These are phyloP conservation scores for Diplodia corticola DNA, from an alignment of 2,329 filamentous ascomycete genomes.

Conservation along the genomic window DNA sequence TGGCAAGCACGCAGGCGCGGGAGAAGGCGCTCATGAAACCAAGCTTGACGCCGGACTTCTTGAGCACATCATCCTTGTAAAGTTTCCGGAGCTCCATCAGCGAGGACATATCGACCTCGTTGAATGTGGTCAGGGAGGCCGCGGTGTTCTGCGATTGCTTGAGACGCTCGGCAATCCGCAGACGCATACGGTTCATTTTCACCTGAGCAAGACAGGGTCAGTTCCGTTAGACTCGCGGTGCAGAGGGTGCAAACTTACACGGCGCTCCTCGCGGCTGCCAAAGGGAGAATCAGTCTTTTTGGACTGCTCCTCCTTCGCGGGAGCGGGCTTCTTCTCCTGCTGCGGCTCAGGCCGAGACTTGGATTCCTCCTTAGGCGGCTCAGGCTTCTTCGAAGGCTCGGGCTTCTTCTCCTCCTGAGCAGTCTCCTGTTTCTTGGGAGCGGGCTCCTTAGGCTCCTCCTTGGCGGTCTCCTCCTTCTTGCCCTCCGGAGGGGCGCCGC, in stretches of 20 bases:
- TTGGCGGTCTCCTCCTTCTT: slow-evolving; percentile 54
- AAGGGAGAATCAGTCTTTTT: slow-evolving; percentile 45
- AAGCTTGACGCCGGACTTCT: slow-evolving; percentile 95
- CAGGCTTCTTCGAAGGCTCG: slow-evolving; percentile 17
- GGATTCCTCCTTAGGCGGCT: slow-evolving; percentile 34
- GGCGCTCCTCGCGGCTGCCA: slow-evolving; percentile 81
- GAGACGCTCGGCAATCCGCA: slow-evolving; percentile 93
- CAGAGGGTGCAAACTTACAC: slow-evolving; percentile 58
- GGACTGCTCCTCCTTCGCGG: slow-evolving; percentile 34
- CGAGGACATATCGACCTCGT: slow-evolving; percentile 98
- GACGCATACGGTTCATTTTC: slow-evolving; percentile 99
- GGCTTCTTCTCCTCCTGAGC: slow-evolving; percentile 48
- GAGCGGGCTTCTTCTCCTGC: slow-evolving; percentile 39
- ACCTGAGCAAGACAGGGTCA: slow-evolving; percentile 58
- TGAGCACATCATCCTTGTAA: slow-evolving; percentile 94
- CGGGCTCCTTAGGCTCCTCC: slow-evolving; percentile 62
- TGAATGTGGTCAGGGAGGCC: slow-evolving; percentile 95
- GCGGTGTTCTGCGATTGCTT: slow-evolving; percentile 99
- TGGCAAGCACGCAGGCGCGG: slow-evolving; percentile 82
- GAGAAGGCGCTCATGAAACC: slow-evolving; percentile 99
- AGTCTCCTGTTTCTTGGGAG: slow-evolving; percentile 58
- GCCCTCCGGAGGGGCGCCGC: slow-evolving; percentile 53
- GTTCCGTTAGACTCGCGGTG: neutral
- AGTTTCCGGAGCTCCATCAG: slow-evolving; percentile 96
- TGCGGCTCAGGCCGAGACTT: slow-evolving; percentile 39